Base-by-base conservation (phyloP, 2,329 filamentous ascomycete genomes). In the Penicillium sp. region DNA sequence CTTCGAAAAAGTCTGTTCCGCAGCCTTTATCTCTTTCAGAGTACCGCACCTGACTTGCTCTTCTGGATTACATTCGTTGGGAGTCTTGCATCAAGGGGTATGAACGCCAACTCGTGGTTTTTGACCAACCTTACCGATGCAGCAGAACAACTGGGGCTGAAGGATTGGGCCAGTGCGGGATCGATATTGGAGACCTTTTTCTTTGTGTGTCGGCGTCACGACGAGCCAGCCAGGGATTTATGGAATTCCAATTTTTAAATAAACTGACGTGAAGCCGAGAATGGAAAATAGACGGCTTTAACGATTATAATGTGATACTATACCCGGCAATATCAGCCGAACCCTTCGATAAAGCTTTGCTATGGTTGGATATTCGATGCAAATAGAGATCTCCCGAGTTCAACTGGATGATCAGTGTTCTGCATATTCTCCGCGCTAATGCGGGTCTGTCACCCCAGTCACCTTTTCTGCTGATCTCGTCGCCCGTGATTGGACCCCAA, bases 381-480 rank as follows among this genome's bases (percentile, higher is more conserved):
- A 16, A n/a, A 38, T 40, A 40, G 16, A 9, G 18, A 27, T 27
- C 24, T 27, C 5, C 18, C 18, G 16, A 9, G 16, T 10, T 21
- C 7, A 40, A 18, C 16, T 38, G 38, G 18, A 22, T 40, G 22
- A 36, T 36, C 34, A 32, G 13, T 52, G 24, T 52, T 49, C 51
- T 47, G 43, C 34, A 59, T 44, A 18, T 38, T 39, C 31, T 21
- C 53, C 52, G 42, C 61, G 57, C 63, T 65, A 65, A 65, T 65
- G 63, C 63, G 47, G 60, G 29, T 56, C 54, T 36, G 32, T 63
- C 60, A 63, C 62, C 49, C 43, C 54, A 29, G 50, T 49, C 63
- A 60, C 63, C 59, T 60, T 36, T 48, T 29, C 39, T 40, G 43
- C 53, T 45, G 38, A 39, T 54, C n/a, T 21, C 34, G 9, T 31